phyloP scores from a whole-genome alignment of 768 basidiomycete genomes.

The Boletus rufocinnamomeus region DNA sequence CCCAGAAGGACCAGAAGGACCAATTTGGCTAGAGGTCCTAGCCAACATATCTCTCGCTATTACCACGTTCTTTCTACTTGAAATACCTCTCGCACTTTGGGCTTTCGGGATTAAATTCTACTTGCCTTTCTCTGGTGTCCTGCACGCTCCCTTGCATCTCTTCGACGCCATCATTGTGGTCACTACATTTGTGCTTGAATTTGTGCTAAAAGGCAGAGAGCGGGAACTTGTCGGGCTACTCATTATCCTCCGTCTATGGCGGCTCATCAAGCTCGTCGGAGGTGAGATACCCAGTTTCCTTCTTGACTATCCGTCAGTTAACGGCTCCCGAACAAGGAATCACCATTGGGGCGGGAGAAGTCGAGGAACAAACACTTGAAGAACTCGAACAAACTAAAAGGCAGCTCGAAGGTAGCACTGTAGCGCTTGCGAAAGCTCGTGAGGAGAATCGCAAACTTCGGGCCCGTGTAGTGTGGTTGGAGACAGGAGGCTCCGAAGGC shows the following conservation, averaged over 20 bases:
- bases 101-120: slow-evolving; percentile 64
- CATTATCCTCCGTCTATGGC: slow-evolving; percentile 76
- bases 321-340: slow-evolving; percentile 50
- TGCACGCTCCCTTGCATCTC: slow-evolving; percentile 64
- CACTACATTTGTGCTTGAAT: slow-evolving; percentile 73
- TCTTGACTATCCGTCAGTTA: not conserved
- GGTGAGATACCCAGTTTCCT: slow-evolving; percentile 35
- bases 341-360: slow-evolving; percentile 71
- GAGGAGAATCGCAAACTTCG: slow-evolving; percentile 59
- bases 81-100: slow-evolving; percentile 73
- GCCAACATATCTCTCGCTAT: slow-evolving; percentile 65
- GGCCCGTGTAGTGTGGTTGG: slow-evolving; percentile 38
- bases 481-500: slow-evolving; percentile 38
- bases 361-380: slow-evolving; percentile 56
- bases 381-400: slow-evolving; percentile 50
- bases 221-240: slow-evolving; percentile 71
- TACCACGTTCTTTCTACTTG: slow-evolving; percentile 70
- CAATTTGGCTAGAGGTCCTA: slow-evolving; percentile 64
- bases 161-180: slow-evolving; percentile 75
- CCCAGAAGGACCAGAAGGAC: slow-evolving; percentile 46
- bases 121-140: slow-evolving; percentile 55
- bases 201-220: slow-evolving; percentile 65
- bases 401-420: slow-evolving; percentile 47
- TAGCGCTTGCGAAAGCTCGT: slow-evolving; percentile 45
- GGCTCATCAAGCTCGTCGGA: slow-evolving; percentile 74